A percentile compares a stretch with the other conserved stretches of the same genome.
phyloP scores from a whole-genome alignment of 371 early-diverging fungal genomes.

The Mucor mucedo region DNA sequence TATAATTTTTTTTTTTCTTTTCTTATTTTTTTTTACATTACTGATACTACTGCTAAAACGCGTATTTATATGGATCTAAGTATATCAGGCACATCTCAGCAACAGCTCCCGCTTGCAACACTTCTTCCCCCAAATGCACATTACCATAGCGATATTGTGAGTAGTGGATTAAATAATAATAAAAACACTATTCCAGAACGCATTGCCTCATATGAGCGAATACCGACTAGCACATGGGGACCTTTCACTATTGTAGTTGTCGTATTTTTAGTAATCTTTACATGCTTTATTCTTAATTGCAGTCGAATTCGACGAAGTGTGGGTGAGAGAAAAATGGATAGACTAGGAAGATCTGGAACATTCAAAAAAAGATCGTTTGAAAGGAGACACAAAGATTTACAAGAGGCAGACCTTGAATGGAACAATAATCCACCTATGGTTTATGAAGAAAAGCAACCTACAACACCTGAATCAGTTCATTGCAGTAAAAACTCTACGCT shows the following conservation, averaged over 20 bases:
- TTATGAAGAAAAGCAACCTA: slow-evolving; percentile 9
- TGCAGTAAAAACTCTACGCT: slow-evolving; percentile 10
- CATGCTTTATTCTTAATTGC: slow-evolving; percentile 44
- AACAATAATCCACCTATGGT: slow-evolving; percentile 21
- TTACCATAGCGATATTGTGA: neutral
- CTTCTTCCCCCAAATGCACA: neutral
- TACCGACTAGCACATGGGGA: slow-evolving; percentile 40
- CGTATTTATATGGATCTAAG: neutral
- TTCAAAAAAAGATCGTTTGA: slow-evolving; percentile 19
- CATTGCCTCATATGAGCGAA: slow-evolving; percentile 23
- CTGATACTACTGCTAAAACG: neutral
- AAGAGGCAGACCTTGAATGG: slow-evolving; percentile 28
- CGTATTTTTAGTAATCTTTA: slow-evolving; percentile 33
- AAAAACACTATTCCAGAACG: neutral
- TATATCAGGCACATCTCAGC: neutral
- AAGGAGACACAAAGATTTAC: slow-evolving; percentile 25
- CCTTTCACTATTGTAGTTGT: slow-evolving; percentile 34
- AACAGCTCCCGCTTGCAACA: neutral
- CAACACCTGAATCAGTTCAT: slow-evolving; percentile 17
- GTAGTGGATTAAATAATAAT: neutral
- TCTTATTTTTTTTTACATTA: neutral
- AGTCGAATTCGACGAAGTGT: slow-evolving; percentile 33
- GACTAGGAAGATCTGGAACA: slow-evolving; percentile 13
- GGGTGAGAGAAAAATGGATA: slow-evolving; percentile 18
- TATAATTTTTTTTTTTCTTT: neutral